A percentile compares a stretch with the other conserved stretches of the same genome.
Evolutionary conservation across 2,329 filamentous ascomycete species (phyloP).

Genomic region (Colletotrichum caudatum): DNA sequence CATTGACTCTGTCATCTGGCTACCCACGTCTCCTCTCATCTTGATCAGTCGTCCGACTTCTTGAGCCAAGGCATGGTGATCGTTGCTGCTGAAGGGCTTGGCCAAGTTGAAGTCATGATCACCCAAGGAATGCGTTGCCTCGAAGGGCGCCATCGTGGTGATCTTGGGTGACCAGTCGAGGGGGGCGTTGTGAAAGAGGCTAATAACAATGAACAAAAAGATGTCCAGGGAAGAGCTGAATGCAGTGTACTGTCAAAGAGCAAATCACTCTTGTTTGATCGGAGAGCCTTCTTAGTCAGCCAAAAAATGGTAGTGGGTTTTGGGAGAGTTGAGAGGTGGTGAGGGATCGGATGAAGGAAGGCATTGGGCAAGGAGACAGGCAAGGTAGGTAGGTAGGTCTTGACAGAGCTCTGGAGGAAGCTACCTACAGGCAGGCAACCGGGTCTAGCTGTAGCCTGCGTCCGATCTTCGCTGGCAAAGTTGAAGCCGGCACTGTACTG

Average conservation of each 20-base stretch:
- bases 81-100: background rate
- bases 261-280: background rate
- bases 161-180: background rate
- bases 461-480: constrained; percentile 12
- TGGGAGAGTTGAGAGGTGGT: background rate
- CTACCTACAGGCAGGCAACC: background rate
- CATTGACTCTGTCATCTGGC: background rate
- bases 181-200: background rate
- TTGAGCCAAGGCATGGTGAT: background rate
- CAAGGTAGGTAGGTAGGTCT: background rate
- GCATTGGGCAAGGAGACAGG: background rate
- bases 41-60: background rate
- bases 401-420: background rate
- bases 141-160: constrained; percentile 17
- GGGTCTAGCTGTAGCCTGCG: background rate
- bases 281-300: background rate
- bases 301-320: background rate
- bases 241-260: background rate
- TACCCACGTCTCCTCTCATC: constrained; percentile 4
- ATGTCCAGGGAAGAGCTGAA: background rate
- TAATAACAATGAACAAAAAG: background rate
- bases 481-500: background rate
- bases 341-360: background rate
- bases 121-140: background rate
- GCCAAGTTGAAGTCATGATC: background rate